Evolutionary conservation across 768 basidiomycete genomes (phyloP).

Genomic region (Hygrophoropsis aurantiaca): DNA sequence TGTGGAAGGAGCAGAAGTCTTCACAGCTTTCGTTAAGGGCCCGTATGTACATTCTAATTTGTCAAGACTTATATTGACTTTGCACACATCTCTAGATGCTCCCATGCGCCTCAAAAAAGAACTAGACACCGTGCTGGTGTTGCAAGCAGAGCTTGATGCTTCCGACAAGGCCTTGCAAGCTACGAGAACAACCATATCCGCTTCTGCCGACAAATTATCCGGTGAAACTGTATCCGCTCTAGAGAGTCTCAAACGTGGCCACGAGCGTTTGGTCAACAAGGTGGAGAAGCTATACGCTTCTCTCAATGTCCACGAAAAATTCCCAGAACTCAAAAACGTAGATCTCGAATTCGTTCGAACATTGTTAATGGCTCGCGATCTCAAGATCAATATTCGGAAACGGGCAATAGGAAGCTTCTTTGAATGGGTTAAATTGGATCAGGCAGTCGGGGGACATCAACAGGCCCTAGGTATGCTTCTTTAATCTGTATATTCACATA

Average conservation of each 20-base stretch:
- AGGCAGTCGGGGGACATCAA: slow-evolving; percentile 30
- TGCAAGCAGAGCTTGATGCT: slow-evolving; percentile 27
- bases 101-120: slow-evolving; percentile 31
- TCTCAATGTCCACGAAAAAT: slow-evolving; percentile 30
- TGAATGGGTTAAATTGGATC: slow-evolving; percentile 35
- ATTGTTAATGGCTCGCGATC: slow-evolving; percentile 6
- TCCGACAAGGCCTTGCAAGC: slow-evolving; percentile 23
- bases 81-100: slow-evolving; percentile 21
- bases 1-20: slow-evolving; percentile 1
- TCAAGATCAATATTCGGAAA: slow-evolving; percentile 10
- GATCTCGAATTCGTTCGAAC: slow-evolving; percentile 8
- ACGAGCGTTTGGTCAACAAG: slow-evolving; percentile 17
- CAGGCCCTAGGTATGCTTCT: slow-evolving; percentile 15
- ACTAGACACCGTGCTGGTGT: slow-evolving; percentile 27
- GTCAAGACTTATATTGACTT: too few species aligned
- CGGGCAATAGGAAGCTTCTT: slow-evolving; percentile 21
- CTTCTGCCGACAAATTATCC: too few species aligned
- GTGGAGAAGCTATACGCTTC: slow-evolving; percentile 33
- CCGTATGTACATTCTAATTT: background rate
- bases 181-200: slow-evolving; percentile 10
- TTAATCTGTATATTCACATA: slow-evolving; percentile 14
- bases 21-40: slow-evolving; percentile 7
- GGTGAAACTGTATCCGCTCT: too few species aligned
- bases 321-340: slow-evolving; percentile 32
- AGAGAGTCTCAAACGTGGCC: slow-evolving; percentile 14